Base-by-base conservation (phyloP, 768 basidiomycete genomes). In the Phylloporus sp. region DNA sequence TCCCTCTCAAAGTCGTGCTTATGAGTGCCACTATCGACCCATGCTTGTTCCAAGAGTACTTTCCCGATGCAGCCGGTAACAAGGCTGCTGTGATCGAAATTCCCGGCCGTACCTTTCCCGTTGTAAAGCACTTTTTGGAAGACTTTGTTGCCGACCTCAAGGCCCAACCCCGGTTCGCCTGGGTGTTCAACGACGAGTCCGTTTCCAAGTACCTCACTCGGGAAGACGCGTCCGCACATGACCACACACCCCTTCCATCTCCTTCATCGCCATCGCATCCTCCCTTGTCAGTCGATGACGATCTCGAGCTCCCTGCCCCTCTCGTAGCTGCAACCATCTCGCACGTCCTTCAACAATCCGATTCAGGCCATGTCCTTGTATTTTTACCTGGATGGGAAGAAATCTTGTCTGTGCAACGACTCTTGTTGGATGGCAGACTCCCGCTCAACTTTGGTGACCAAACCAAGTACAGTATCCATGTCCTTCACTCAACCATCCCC, bases 21-120 rank as follows among this genome's bases (percentile, higher is more conserved):
- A 97, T 97, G 94, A 95, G 91, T 62, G 95, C 95, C 9, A 97
- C 95, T 39, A 91, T 97, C 64, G 91, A 97, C 60, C 88, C 94
- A 9, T 80, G 80, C 0, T 77, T 95, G 23, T 98, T 97, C 80
- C 86, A 89, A 63, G 72, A 78, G 11, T 98, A 97, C 72, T 98
- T 98, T 74, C 72, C 75, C 8, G 81, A 87, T 61, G 73, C 79
- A 16, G 54, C 69, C 0, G 84, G 82, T 20, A 63, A 72, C 13
- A 83, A 80, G 2, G 88, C 91, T 0, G 75, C 78, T 18, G 80
- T 90, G 15, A 77, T 92, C 32, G 86, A 91, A 52, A 75, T 97
- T 28, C 91, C 93, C n/a, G 95, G 95, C 45, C 85, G 95, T 34
- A 86, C 90, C 8, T 95, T 84, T 76, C 93, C 95, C 10, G 95